A percentile compares a stretch with the other conserved stretches of the same genome.
Evolutionary conservation across 2,329 filamentous ascomycete species (phyloP).

Genomic region (Aspergillus sp.): DNA sequence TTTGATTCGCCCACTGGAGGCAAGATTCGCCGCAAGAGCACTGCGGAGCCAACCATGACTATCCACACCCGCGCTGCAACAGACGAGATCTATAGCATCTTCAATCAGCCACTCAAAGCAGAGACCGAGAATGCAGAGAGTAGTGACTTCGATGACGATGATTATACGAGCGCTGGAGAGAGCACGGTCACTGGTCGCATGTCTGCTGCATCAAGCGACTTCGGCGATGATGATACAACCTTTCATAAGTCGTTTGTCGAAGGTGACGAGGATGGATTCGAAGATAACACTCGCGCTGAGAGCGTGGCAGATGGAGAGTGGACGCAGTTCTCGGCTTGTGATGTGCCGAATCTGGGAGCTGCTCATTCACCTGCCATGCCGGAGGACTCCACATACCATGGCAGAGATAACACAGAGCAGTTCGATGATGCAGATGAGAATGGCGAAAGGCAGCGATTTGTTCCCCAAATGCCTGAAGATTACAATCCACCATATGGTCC

Average conservation of each 20-base stretch:
- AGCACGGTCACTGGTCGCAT: conserved; percentile 77
- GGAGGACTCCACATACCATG: conserved; percentile 14
- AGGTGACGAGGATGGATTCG: conserved; percentile 47
- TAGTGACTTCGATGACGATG: conserved; percentile 65
- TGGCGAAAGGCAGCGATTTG: conserved; percentile 44
- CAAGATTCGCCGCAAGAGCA: conserved; percentile 78
- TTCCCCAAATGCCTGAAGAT: conserved; percentile 77
- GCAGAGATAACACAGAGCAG: conserved; percentile 28
- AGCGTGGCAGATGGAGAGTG: conserved; percentile 70
- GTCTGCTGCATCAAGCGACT: conserved; percentile 64
- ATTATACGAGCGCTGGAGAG: conserved; percentile 83
- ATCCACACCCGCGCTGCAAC: conserved; percentile 93
- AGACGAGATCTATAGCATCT: conserved; percentile 96
- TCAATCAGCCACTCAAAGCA: conserved; percentile 76
- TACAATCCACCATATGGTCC: conserved; percentile 77
- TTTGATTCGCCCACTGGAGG: conserved; percentile 84
- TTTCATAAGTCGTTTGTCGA: conserved; percentile 45
- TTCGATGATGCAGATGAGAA: conserved; percentile 39
- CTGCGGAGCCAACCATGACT: conserved; percentile 91
- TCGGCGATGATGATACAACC: conserved; percentile 60
- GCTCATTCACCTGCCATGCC: conserved; percentile 23
- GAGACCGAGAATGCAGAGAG: conserved; percentile 59
- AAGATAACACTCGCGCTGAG: conserved; percentile 49
- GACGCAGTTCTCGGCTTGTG: conserved; percentile 80
- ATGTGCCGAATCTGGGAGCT: conserved; percentile 55